phyloP scores from a whole-genome alignment of 78 protist genomes.

The Guillardia theta region DNA sequence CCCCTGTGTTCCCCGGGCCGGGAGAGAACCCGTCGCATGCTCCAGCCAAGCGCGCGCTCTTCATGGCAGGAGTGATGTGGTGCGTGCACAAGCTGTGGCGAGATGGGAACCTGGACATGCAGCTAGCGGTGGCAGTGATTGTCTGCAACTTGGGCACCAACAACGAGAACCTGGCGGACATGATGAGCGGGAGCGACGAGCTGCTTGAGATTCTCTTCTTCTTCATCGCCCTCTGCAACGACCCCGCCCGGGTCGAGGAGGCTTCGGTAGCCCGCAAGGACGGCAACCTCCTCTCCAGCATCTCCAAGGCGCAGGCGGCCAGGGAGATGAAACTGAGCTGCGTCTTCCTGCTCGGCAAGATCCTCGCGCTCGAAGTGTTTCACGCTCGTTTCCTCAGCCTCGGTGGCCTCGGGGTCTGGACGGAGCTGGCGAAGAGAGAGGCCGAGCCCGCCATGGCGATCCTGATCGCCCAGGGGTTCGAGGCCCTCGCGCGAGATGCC shows the following conservation, averaged over 20 bases:
- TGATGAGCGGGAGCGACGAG: background rate
- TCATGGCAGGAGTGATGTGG: background rate
- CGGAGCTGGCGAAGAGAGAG: background rate
- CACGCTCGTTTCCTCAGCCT: background rate
- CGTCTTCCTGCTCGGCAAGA: background rate
- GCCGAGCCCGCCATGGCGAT: background rate
- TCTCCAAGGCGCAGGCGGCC: background rate
- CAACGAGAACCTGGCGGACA: background rate
- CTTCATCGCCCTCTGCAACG: background rate
- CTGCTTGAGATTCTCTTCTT: background rate
- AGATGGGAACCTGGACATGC: background rate
- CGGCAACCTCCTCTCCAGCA: background rate
- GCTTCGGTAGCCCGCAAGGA: background rate
- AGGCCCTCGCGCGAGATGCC: background rate
- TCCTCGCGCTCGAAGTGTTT: background rate
- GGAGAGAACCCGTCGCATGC: no score
- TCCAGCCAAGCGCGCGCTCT: constrained; percentile 12
- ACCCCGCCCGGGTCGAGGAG: background rate
- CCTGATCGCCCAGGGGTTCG: background rate
- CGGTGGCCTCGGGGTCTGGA: background rate
- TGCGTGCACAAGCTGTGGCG: background rate
- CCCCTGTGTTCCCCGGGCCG: no score
- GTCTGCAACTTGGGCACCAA: background rate
- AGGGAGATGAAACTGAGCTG: background rate
- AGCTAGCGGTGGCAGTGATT: background rate